Base-by-base conservation (phyloP, 805 yeast species). In the Candida andamanensis region DNA sequence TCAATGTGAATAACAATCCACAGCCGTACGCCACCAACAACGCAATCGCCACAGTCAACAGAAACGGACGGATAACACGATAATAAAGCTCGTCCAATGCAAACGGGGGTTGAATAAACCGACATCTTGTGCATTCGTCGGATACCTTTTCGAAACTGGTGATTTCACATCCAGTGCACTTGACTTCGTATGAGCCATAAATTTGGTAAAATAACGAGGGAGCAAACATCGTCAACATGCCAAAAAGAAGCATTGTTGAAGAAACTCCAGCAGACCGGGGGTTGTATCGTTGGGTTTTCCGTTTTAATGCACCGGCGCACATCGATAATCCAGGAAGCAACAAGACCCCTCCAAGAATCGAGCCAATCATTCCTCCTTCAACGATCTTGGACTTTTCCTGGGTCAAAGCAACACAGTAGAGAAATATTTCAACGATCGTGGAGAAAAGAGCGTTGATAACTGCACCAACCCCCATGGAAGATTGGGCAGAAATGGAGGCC, bases 391-490 rank as follows among this genome's bases (percentile, higher is more conserved):
- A 95, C 52, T 92, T 90, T 2, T 78, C 73, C 51, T 89, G 94
- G 32, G 75, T 67, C 39, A 92, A 64, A 0, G 98, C 97, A 14
- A 90, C 95, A 57, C 95, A 81, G 55, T 92, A 92, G 29, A 90
- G 63, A 55, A 80, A 92, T 6, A 92, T 83, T 54, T 92, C 98
- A 5, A 92, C 97, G 30, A 92, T 73, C 0, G 98, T 89, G 2
- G 97, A 89, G 68, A 92, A 92, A 50, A 92, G 90, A 1, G 98
- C 98, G 56, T 92, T 92, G 47, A 92, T 87, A 0, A 89, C 96
- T 1, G 98, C 98, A 64, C 97, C 97, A 38, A 92, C 78, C 17
- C 97, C 97, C 98, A 92, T 92, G 0, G 97, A 89, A 1, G 97
- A 85, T 61, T 92, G 98, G 0, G 98, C 97, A 5, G 95, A 84